These are phyloP conservation scores for Alternaria conjuncta DNA, from an alignment of 2,329 filamentous ascomycete genomes.

Conservation along the genomic window DNA sequence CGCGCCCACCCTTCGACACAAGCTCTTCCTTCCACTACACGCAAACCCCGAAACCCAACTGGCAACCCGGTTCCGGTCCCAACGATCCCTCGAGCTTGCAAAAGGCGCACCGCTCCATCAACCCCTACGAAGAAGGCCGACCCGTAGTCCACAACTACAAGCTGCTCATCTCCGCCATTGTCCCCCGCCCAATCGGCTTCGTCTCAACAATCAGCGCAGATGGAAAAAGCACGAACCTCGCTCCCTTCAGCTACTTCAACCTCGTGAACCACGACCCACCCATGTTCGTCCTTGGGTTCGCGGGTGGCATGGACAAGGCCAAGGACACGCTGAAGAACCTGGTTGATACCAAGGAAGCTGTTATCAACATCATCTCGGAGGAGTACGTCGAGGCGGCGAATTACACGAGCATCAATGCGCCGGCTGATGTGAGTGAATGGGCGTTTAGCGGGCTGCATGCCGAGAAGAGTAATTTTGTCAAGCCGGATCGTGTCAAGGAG, in stretches of 20 bases:
- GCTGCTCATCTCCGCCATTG: slow-evolving; percentile 81
- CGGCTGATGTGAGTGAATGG: slow-evolving; percentile 81
- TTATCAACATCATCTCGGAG: slow-evolving; percentile 85
- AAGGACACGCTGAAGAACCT: slow-evolving; percentile 86
- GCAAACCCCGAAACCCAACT: slow-evolving; percentile 68
- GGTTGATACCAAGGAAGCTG: slow-evolving; percentile 71
- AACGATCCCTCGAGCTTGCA: slow-evolving; percentile 62
- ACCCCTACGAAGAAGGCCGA: slow-evolving; percentile 77
- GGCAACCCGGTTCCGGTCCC: slow-evolving; percentile 70
- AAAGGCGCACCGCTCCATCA: slow-evolving; percentile 75
- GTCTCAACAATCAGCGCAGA: slow-evolving; percentile 66
- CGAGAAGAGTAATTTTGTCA: slow-evolving; percentile 68
- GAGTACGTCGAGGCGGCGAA: slow-evolving; percentile 89
- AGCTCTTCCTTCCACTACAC: slow-evolving; percentile 61
- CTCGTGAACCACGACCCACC: slow-evolving; percentile 86
- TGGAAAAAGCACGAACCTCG: slow-evolving; percentile 74
- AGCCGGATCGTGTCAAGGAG: slow-evolving; percentile 77
- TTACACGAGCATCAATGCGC: slow-evolving; percentile 77
- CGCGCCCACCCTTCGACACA: slow-evolving; percentile 66
- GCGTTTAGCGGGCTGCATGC: slow-evolving; percentile 76
- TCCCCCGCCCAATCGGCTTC: slow-evolving; percentile 80
- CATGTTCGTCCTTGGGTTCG: slow-evolving; percentile 72
- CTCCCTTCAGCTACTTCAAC: slow-evolving; percentile 87
- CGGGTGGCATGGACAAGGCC: slow-evolving; percentile 62
- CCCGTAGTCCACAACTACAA: slow-evolving; percentile 83